These are phyloP conservation scores for Didymellaceae sp. DNA, from an alignment of 2,329 filamentous ascomycete genomes.

Conservation along the genomic window DNA sequence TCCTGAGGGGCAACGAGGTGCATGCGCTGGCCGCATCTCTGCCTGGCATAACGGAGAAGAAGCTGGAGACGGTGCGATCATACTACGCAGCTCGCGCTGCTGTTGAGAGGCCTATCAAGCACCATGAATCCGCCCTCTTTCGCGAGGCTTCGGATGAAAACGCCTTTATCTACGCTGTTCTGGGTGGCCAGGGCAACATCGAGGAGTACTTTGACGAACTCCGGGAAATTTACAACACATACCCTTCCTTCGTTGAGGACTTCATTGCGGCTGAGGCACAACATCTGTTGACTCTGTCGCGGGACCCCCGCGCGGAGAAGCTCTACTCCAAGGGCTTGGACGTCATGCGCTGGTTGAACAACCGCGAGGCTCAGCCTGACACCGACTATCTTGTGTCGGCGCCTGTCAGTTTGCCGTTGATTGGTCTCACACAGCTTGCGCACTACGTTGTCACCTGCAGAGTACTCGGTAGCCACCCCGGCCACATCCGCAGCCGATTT, in stretches of 20 bases:
- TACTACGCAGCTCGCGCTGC: conserved; percentile 92
- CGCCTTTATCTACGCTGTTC: conserved; percentile 89
- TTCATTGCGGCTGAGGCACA: conserved; percentile 82
- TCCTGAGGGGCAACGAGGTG: conserved; percentile 93
- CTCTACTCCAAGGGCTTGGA: conserved; percentile 97
- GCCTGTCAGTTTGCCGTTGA: conserved; percentile 84
- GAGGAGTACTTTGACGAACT: conserved; percentile 99
- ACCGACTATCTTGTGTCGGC: conserved; percentile 71
- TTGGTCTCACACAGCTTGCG: conserved; percentile 92
- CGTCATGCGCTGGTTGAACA: conserved; percentile 89
- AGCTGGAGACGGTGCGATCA: conserved; percentile 83
- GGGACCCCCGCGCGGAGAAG: conserved; percentile 87
- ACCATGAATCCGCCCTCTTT: conserved; percentile 91
- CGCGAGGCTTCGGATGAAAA: conserved; percentile 84
- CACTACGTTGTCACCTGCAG: conserved; percentile 96
- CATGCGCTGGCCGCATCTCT: conserved; percentile 86
- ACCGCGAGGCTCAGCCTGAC: conserved; percentile 88
- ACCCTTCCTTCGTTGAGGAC: conserved; percentile 87
- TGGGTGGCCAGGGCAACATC: conserved; percentile 97
- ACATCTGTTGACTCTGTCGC: conserved; percentile 82
- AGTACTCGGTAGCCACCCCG: conserved; percentile 86
- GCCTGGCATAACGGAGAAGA: conserved; percentile 91
- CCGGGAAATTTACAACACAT: conserved; percentile 87
- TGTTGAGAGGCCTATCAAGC: conserved; percentile 82
- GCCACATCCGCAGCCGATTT: conserved; percentile 82